Evolutionary conservation across 176 grass and related monocot species (phyloP).

Genomic region (Hsuehochloa calcarea): DNA sequence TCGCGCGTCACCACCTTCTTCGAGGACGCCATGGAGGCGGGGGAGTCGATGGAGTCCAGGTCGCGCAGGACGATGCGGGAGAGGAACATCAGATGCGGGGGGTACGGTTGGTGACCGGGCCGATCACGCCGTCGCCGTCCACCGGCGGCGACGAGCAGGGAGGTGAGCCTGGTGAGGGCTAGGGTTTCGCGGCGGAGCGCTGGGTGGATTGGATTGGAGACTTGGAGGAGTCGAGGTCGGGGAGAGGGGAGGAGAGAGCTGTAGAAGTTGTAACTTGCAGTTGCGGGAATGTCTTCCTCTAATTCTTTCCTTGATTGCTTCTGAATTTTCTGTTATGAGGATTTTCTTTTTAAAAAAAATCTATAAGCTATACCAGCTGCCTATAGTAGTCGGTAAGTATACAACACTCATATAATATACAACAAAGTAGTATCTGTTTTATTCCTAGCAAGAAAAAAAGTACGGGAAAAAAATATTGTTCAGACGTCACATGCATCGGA

Average conservation of each 20-base stretch:
- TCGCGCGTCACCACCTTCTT: slow-evolving; percentile 88
- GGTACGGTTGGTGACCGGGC: background rate
- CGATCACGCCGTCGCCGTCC: slow-evolving; percentile 42
- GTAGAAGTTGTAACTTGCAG: background rate
- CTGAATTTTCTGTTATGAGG: no score
- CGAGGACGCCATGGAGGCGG: slow-evolving; percentile 54
- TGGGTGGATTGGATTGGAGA: slow-evolving; percentile 16
- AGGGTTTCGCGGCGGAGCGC: slow-evolving; percentile 42
- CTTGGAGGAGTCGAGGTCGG: slow-evolving; percentile 17
- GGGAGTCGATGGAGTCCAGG: slow-evolving; percentile 48
- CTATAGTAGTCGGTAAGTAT: background rate
- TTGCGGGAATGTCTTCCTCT: background rate
- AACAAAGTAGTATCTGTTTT: no score
- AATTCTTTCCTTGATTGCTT: background rate
- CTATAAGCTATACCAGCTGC: background rate
- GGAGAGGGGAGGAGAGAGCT: background rate
- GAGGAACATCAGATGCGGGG: slow-evolving; percentile 65
- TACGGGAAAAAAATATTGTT: no score
- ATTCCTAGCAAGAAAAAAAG: no score
- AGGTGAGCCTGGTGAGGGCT: background rate
- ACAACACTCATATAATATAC: no score
- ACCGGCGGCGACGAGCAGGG: background rate
- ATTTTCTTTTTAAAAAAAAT: no score
- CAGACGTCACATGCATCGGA: no score
- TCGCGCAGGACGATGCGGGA: slow-evolving; percentile 58